Conservation (phyloP, 208 protist species). For the Blechomonas ayalai region DNA sequence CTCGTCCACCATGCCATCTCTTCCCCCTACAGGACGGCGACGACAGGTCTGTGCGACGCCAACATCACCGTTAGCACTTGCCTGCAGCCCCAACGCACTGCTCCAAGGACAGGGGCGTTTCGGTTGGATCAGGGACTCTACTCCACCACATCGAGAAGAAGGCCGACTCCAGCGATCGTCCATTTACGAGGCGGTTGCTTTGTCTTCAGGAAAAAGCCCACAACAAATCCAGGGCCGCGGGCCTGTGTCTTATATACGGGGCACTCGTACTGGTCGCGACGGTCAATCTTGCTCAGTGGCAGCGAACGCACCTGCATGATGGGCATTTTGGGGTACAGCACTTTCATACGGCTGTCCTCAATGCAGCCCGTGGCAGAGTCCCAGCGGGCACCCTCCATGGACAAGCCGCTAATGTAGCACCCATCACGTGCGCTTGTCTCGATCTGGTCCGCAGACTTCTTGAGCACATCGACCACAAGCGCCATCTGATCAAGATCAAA, state of each 20-base stretch:
- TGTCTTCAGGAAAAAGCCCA: conserved; percentile 93
- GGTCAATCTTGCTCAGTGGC: conserved; percentile 89
- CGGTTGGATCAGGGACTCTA: conserved; percentile 22
- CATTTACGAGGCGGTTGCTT: conserved; percentile 94
- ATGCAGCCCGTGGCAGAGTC: conserved; percentile 85
- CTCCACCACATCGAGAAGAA: conserved; percentile 94
- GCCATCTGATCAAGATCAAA: conserved; percentile 96
- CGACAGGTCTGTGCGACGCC: too few relatives aligned
- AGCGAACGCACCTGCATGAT: conserved; percentile 92
- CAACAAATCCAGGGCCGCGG: conserved; percentile 94
- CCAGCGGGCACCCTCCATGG: conserved; percentile 97
- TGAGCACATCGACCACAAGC: conserved; percentile 91
- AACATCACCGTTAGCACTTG: too few relatives aligned
- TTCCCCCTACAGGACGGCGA: too few relatives aligned
- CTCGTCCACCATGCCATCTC: neutral
- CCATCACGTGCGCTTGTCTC: conserved; percentile 94
- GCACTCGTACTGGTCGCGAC: conserved; percentile 95
- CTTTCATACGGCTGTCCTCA: conserved; percentile 93
- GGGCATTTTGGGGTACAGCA: conserved; percentile 92
- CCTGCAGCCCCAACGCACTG: too few relatives aligned
- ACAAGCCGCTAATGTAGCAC: conserved; percentile 95
- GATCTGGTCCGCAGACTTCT: conserved; percentile 94
- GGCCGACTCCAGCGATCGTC: conserved; percentile 95
- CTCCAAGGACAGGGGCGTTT: too few relatives aligned
- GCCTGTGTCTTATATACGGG: conserved; percentile 97